Evolutionary conservation across 495 filamentous ascomycete species (phyloP).

Genomic region (Thermothielavioides terrestris): DNA sequence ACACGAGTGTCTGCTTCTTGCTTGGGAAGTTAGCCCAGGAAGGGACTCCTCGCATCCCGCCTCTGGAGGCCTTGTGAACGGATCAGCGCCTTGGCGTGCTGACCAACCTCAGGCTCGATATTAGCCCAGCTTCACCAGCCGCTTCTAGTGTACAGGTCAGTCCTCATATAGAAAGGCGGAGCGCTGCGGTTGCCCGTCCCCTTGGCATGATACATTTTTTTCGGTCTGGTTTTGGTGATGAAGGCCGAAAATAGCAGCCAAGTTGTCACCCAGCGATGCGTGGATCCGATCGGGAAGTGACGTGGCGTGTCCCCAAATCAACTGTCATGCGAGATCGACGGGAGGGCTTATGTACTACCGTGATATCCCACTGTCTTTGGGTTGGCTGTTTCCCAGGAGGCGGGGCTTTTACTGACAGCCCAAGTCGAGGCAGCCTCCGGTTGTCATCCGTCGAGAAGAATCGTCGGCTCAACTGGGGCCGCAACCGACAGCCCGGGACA

Average conservation of each 20-base stretch:
- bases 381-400: background rate
- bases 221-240: background rate
- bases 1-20: too few species aligned
- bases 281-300: background rate
- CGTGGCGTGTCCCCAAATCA: background rate
- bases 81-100: too few species aligned
- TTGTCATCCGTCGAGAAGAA: too few species aligned
- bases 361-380: background rate
- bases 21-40: too few species aligned
- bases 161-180: background rate
- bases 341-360: background rate
- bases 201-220: background rate
- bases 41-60: too few species aligned
- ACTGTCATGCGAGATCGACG: background rate
- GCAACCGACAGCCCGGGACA: too few species aligned
- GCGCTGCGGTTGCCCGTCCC: too few species aligned
- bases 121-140: too few species aligned
- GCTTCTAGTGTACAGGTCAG: too few species aligned
- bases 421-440: background rate
- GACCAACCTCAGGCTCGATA: too few species aligned
- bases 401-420: background rate
- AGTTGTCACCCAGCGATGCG: background rate
- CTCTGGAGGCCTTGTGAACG: too few species aligned
- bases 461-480: too few species aligned
- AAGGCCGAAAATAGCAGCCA: background rate